Percentiles rank a stretch among this genome's conserved stretches.
Conservation (phyloP, 1,139 yeast genomes). For the Kodamaea alishanica region DNA sequence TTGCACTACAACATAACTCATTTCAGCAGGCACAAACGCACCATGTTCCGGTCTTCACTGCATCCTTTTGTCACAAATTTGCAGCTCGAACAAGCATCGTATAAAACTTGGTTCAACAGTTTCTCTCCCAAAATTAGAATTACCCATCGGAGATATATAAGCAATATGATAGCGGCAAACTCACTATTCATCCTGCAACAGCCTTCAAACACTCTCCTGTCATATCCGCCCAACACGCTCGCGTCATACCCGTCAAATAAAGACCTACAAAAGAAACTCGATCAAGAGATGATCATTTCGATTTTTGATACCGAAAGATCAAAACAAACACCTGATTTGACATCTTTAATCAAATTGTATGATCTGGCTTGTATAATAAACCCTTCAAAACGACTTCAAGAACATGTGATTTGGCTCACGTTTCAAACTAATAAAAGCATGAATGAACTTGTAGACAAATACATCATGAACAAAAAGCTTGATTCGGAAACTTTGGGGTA, state of each 20-base stretch:
- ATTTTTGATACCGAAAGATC: no score
- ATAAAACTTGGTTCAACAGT: constrained; percentile 22
- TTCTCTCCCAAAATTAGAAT: constrained; percentile 14
- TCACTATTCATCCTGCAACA: constrained; percentile 6
- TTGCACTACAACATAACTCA: constrained; percentile 20
- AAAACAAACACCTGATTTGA: no score
- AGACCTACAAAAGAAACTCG: no score
- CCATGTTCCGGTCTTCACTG: constrained; percentile 18
- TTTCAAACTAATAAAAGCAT: no score
- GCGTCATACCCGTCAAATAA: constrained; percentile 12
- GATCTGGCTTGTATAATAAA: no score
- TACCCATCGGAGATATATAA: constrained; percentile 2
- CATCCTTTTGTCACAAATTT: constrained; percentile 27
- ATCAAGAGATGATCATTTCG: no score
- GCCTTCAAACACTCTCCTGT: neutral
- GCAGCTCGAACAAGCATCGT: constrained; percentile 25
- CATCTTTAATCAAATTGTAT: no score
- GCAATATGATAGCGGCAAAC: constrained; percentile 6
- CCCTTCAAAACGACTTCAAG: no score
- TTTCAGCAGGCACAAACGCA: constrained; percentile 16
- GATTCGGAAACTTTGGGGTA: constrained; percentile 29
- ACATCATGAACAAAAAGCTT: constrained; percentile 17
- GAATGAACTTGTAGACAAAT: constrained; percentile 14
- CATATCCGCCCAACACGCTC: constrained; percentile 6
- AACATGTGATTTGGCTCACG: no score